Evolutionary conservation across 2,329 filamentous ascomycete genomes (phyloP).

Genomic region (Botrytis paeoniae): DNA sequence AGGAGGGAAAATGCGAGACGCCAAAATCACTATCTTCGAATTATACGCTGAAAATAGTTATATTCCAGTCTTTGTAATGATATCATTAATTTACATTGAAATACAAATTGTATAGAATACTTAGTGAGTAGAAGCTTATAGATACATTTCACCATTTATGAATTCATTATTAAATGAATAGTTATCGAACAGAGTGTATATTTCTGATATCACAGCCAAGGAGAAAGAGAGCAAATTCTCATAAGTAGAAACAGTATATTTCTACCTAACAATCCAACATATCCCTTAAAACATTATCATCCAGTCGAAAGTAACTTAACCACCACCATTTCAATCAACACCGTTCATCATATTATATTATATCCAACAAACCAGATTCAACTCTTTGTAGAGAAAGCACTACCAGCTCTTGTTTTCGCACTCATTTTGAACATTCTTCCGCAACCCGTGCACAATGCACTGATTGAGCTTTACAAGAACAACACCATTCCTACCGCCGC

Average conservation of each 20-base stretch:
- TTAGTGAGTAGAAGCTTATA: not conserved
- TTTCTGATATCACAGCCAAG: not conserved
- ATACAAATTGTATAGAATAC: accelerated
- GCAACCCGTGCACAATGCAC: not conserved
- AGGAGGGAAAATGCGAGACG: too few species aligned
- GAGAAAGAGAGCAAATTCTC: not conserved
- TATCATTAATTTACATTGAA: accelerated
- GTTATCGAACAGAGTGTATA: not conserved
- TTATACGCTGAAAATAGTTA: not conserved
- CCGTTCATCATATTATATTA: not conserved
- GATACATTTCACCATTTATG: accelerated
- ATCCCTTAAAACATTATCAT: not conserved
- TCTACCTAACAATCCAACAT: not conserved
- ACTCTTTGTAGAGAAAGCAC: not conserved
- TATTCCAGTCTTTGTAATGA: not conserved
- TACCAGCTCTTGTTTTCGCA: not conserved
- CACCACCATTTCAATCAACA: not conserved
- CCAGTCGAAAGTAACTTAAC: not conserved
- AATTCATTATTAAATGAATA: not conserved
- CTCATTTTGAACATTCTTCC: not conserved
- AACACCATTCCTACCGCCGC: conserved; percentile 6
- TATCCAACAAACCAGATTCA: not conserved
- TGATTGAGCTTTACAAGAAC: not conserved
- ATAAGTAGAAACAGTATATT: not conserved
- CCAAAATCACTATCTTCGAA: too few species aligned